Evolutionary conservation across 176 grass and related monocot genomes (phyloP).

Genomic region (Triticum dicoccoides): DNA sequence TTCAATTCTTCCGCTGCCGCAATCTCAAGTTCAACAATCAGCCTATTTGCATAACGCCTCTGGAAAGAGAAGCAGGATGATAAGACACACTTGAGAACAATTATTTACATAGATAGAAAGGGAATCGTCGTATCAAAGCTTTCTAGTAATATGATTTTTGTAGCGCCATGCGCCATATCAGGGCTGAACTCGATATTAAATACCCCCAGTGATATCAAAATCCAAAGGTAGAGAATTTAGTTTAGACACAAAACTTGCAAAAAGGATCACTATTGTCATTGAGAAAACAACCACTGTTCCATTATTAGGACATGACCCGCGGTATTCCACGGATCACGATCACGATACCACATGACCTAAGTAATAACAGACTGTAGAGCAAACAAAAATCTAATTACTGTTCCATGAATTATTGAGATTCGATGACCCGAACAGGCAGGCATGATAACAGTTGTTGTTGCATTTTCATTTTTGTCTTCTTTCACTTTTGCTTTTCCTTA

Average conservation of each 20-base stretch:
- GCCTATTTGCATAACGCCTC: conserved; percentile 82
- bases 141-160: neutral
- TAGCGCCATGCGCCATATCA: neutral
- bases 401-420: neutral
- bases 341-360: neutral
- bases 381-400: neutral
- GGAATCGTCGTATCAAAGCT: neutral
- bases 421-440: neutral
- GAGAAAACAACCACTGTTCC: neutral
- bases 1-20: conserved; percentile 89
- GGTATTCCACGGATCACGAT: neutral
- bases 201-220: neutral
- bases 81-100: neutral
- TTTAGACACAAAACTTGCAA: neutral
- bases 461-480: no score
- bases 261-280: neutral
- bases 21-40: conserved; percentile 80
- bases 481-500: no score
- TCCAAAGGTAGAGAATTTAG: neutral
- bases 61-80: conserved; percentile 31
- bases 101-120: neutral
- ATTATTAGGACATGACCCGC: neutral
- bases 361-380: neutral
- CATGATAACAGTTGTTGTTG: neutral
- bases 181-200: neutral